phyloP scores from a whole-genome alignment of 192 early-diverging fungal species.

The Entomortierella parvispora region DNA sequence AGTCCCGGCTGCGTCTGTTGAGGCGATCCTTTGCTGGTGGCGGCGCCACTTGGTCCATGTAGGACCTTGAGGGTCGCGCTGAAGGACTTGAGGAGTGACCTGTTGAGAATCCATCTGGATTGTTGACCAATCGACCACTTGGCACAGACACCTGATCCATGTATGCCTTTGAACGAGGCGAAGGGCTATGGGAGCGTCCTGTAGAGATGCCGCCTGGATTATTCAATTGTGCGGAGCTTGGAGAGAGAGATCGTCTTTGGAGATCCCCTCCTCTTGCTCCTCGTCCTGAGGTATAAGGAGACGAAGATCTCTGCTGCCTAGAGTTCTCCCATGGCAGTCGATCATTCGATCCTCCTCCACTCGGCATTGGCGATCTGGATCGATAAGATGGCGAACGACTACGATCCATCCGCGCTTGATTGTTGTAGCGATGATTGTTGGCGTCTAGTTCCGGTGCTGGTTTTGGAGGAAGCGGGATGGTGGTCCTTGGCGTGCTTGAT shows the following conservation, averaged over 20 bases:
- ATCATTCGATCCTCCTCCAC: neutral
- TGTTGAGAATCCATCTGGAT: no score
- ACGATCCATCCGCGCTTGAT: slow-evolving; percentile 15
- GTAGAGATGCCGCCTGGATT: slow-evolving; percentile 6
- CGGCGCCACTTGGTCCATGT: neutral
- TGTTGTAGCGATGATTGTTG: slow-evolving; percentile 13
- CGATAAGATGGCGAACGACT: slow-evolving; percentile 46
- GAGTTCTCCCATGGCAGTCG: slow-evolving; percentile 16
- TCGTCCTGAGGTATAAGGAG: neutral
- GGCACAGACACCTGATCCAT: slow-evolving; percentile 39
- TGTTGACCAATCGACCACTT: neutral
- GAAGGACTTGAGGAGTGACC: no score
- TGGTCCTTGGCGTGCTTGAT: slow-evolving; percentile 15
- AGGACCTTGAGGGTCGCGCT: neutral
- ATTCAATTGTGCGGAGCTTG: neutral
- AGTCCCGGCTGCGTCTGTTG: slow-evolving; percentile 14
- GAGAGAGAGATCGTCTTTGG: slow-evolving; percentile 22
- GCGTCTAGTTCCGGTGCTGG: slow-evolving; percentile 28
- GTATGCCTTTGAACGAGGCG: slow-evolving; percentile 12
- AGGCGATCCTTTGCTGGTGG: neutral
- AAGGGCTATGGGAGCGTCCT: slow-evolving; percentile 13
- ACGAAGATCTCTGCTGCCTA: neutral
- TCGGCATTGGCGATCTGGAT: slow-evolving; percentile 23
- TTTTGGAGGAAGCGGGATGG: slow-evolving; percentile 43
- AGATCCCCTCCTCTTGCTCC: slow-evolving; percentile 1